Conservation (phyloP, 2,329 filamentous ascomycete genomes). For the Chaetomiaceae sp. region DNA sequence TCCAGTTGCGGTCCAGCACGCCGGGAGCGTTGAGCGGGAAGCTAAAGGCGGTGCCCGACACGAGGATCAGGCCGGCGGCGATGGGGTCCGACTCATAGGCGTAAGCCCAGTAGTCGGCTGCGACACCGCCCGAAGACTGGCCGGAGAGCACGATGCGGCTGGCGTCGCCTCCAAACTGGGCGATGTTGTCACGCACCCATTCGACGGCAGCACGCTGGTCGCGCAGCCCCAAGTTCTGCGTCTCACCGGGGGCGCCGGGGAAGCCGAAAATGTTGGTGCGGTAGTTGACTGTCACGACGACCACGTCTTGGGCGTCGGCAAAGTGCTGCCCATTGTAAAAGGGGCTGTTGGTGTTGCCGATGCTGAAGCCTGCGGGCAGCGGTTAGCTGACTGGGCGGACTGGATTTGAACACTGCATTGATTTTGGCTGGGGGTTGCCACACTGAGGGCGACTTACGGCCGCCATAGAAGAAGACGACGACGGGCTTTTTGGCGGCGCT, state of each 20-base stretch:
- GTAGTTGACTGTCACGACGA: conserved; percentile 34
- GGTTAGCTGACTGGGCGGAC: conserved; percentile 33
- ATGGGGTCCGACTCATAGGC: conserved; percentile 43
- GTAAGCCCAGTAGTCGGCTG: conserved; percentile 45
- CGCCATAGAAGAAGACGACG: conserved; percentile 26
- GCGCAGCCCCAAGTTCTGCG: conserved; percentile 42
- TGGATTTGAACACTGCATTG: not conserved
- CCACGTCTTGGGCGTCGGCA: conserved; percentile 30
- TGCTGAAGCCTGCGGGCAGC: conserved; percentile 24
- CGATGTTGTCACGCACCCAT: conserved; percentile 45
- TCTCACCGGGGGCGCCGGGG: conserved; percentile 29
- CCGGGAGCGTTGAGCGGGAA: conserved; percentile 37
- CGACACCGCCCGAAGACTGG: conserved; percentile 40
- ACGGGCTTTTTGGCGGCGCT: conserved; percentile 14
- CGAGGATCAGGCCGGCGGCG: conserved; percentile 37
- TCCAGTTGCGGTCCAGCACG: conserved; percentile 38
- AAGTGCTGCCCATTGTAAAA: conserved; percentile 26
- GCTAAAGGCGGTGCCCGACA: conserved; percentile 43
- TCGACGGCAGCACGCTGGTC: conserved; percentile 47
- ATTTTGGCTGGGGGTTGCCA: no score
- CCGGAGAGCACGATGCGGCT: conserved; percentile 38
- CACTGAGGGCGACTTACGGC: conserved; percentile 15
- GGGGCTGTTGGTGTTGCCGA: conserved; percentile 27
- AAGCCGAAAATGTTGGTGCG: conserved; percentile 36
- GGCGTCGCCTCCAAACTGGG: conserved; percentile 42